These are phyloP conservation scores for Theileria orientalis DNA, from an alignment of 169 alveolate genomes.

Conservation along the genomic window DNA sequence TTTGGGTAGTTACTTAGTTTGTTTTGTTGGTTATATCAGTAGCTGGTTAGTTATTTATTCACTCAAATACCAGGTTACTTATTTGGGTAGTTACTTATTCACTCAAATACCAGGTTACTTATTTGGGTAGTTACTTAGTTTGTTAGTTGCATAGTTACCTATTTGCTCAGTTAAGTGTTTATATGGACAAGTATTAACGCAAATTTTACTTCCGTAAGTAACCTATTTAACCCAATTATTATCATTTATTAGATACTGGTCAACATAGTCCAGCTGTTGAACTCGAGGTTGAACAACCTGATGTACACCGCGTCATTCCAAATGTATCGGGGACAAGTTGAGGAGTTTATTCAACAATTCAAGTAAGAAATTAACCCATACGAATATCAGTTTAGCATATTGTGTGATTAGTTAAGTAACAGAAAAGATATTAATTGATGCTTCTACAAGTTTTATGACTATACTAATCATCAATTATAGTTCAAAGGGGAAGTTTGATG, in stretches of 20 bases:
- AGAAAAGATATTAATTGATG: too few relatives aligned
- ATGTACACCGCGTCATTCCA: slow-evolving; percentile 11
- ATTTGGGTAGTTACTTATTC: too few relatives aligned
- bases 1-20: background rate
- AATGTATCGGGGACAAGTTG: slow-evolving; percentile 46
- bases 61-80: too few relatives aligned
- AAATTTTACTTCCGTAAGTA: background rate
- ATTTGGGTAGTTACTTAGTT: too few relatives aligned
- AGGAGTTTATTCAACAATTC: slow-evolving; percentile 38
- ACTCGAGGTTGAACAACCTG: background rate
- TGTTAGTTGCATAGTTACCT: too few relatives aligned
- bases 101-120: too few relatives aligned
- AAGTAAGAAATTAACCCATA: too few relatives aligned
- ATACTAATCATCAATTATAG: slow-evolving; percentile 3
- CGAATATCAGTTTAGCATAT: too few relatives aligned
- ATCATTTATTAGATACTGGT: background rate
- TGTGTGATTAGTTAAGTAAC: too few relatives aligned
- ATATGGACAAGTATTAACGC: background rate
- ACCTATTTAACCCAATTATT: background rate
- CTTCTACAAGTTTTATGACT: too few relatives aligned
- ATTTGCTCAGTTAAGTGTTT: background rate
- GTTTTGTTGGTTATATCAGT: too few relatives aligned
- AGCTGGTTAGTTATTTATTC: too few relatives aligned
- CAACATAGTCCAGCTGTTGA: background rate
- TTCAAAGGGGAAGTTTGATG: slow-evolving; percentile 7